Evolutionary conservation across 1,284 basidiomycete genomes (phyloP), one percentile per base, ranked within the genome.

Genomic region (Ceratobasidium sp.): DNA sequence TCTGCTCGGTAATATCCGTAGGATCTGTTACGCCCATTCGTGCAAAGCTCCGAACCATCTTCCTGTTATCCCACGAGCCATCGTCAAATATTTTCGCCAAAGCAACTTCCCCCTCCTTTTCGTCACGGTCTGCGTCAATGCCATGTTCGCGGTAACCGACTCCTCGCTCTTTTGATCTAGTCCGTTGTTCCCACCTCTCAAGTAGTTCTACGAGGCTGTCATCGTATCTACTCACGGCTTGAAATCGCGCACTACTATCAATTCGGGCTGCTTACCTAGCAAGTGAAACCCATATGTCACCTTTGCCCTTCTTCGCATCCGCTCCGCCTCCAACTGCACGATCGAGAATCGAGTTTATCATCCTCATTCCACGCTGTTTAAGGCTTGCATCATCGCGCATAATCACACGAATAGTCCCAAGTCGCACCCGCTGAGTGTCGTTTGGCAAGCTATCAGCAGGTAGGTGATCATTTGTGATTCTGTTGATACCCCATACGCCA

Each of bases 1-100:
- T 65, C 9, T 26, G 69, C 68, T 82, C 84, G 5, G 85, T 62
- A 28, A 79, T 56, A 50, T 79, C 78, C 12, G 81, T 82, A 7
- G 83, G 82, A 4, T 86, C 84, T 2, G 83, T 80, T 2, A 84
- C 81, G 1, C 89, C 89, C 83, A 95, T 84, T 79, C 89, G 87
- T 3, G 92, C 91, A 84, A 94, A 95, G 77, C 89, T 89, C 76
- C 88, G 85, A 61, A 95, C 90, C 94, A 95, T 95, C 87, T 94
- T 95, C 69, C 83, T 84, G 65, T 85, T 86, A 82, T 95, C 94
- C 91, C 92, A 94, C 79, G 82, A 86, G 15, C 88, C 90, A 65
- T 85, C 87, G 78, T 81, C 82, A 81, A 91, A 93, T 61, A 89
- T 81, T 77, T 87, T 85, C 54, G 80, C 82, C 73, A 89, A 81